phyloP scores from a whole-genome alignment of 2,329 filamentous ascomycete species.

The Cladobotryum protrusum region DNA sequence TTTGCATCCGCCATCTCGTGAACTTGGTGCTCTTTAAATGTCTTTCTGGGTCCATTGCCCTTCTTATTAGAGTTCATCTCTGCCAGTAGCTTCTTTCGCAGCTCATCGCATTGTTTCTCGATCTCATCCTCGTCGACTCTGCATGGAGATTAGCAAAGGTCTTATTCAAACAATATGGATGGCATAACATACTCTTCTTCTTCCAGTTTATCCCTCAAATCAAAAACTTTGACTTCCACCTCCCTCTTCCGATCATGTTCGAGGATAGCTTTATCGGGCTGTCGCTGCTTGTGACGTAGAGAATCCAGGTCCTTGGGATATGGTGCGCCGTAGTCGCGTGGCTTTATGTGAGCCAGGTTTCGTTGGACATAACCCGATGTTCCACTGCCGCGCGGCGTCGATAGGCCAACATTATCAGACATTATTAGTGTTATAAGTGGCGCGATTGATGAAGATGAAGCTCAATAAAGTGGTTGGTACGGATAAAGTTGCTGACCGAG shows the following conservation, averaged over 20 bases:
- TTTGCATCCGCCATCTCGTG: constrained; percentile 96
- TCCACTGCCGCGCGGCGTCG: constrained; percentile 87
- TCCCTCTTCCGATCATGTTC: constrained; percentile 90
- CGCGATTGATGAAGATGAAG: not conserved
- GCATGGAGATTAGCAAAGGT: constrained; percentile 12
- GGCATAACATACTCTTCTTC: constrained; percentile 62
- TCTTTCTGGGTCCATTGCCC: constrained; percentile 33
- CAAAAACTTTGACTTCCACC: constrained; percentile 89
- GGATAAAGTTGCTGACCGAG: not conserved
- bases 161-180: not conserved
- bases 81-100: constrained; percentile 35
- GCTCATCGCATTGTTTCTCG: constrained; percentile 51
- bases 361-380: constrained; percentile 97
- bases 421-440: constrained; percentile 39
- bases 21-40: constrained; percentile 86
- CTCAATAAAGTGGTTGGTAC: not conserved
- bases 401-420: constrained; percentile 96
- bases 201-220: constrained; percentile 83
- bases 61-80: constrained; percentile 31
- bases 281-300: constrained; percentile 68
- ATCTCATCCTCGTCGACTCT: constrained; percentile 87
- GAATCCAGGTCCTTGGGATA: constrained; percentile 66
- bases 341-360: constrained; percentile 82
- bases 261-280: constrained; percentile 87
- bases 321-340: constrained; percentile 72